Base-by-base conservation (phyloP, 257 asterid species). In the Knoxia roxburghii region DNA sequence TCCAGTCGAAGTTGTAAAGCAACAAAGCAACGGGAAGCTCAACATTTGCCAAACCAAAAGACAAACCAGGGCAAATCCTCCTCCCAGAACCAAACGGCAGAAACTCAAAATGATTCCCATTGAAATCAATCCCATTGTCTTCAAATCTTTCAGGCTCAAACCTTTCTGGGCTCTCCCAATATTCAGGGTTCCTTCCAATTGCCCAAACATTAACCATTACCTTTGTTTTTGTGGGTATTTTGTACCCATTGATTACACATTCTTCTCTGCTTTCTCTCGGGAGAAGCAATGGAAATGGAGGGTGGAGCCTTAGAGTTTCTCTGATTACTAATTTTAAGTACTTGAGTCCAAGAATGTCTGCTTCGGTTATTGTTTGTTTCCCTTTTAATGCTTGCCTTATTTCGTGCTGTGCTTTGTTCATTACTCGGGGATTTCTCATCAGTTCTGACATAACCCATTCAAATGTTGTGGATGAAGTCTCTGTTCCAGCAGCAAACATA, bases 381-480 rank as follows among this genome's bases (percentile, higher is more conserved):
- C 58, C 45, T 2, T 39, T 40, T 2, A 39, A 70, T 6, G 56
- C 17, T 2, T 61, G 39, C 43, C 74, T 39, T 39, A 61, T 27
- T 43, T 70, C 74, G 1, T 45, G 45, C 13, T 70, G 74, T 20
- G 63, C 52, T 17, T 41, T 61, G 23, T 59, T 52, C 74, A 70
- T 61, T 10, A 70, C 68, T 0, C 39, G n/a, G 10, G 74, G 74
- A 15, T 70, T 30, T 9, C n/a, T 70, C 13, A 70, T 40, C 61
- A 70, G 59, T 51, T 70, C 74, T 5, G 68, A 35, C 68, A 70
- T 61, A 3, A 59, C 68, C 74, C 69, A 70, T 20, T 60, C 74
- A 10, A 18, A n/a, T 4, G 53, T 30, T 33, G 61, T 49, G 0
- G 74, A 32, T 23, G 74, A 30, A 7, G 74, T 61, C 7, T 70